These are phyloP conservation scores for Cytospora chrysosperma DNA, from an alignment of 2,329 filamentous ascomycete species.

Conservation along the genomic window DNA sequence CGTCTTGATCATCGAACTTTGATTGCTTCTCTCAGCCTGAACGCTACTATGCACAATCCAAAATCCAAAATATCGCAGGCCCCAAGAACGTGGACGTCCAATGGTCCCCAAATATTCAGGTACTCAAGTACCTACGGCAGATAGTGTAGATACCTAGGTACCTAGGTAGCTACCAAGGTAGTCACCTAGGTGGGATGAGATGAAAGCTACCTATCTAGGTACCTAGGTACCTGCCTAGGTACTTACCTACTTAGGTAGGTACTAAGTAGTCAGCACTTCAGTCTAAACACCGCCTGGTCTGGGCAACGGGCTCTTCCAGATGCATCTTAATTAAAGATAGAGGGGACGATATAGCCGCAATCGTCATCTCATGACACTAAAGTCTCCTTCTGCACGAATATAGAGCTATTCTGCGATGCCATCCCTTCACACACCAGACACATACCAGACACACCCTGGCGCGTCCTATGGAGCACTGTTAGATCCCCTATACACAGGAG, in stretches of 20 bases:
- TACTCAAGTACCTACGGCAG: too few relatives aligned
- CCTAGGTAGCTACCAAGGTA: too few relatives aligned
- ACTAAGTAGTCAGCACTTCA: background rate
- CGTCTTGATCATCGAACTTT: conserved; percentile 4
- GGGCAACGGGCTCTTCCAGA: background rate
- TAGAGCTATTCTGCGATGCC: background rate
- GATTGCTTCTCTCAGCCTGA: conserved; percentile 4
- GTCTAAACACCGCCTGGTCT: background rate
- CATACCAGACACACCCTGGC: background rate
- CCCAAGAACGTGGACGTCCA: too few relatives aligned
- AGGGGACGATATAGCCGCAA: background rate
- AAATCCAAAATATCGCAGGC: background rate
- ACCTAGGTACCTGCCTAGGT: background rate
- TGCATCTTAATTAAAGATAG: background rate
- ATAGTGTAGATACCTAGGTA: too few relatives aligned
- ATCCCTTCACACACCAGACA: background rate
- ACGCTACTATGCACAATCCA: background rate
- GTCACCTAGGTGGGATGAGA: too few relatives aligned
- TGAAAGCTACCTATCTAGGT: too few relatives aligned
- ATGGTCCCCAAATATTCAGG: too few relatives aligned
- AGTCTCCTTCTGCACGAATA: too few relatives aligned
- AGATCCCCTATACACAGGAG: too few relatives aligned
- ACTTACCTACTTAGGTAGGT: too few relatives aligned
- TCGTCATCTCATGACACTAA: background rate
- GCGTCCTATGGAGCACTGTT: conserved; percentile 5